Conservation (phyloP, 345 rosid genomes). For the Arabidopsis suecica region DNA sequence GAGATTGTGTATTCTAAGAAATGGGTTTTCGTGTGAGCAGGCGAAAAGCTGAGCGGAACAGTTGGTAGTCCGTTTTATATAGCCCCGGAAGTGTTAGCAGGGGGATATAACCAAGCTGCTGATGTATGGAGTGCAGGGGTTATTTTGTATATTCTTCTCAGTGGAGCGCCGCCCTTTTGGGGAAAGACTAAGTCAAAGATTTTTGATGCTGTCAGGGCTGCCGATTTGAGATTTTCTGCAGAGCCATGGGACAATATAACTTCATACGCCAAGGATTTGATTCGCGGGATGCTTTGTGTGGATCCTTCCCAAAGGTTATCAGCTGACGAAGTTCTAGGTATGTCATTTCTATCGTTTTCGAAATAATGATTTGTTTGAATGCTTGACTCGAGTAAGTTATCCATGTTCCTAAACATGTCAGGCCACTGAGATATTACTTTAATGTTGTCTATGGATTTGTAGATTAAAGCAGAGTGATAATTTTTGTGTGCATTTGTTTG, state of each 20-base stretch:
- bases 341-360: constrained; percentile 1
- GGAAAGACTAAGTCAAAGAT: constrained; percentile 84
- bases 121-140: constrained; percentile 90
- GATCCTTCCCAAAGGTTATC: constrained; percentile 76
- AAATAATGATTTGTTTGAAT: constrained; percentile 1
- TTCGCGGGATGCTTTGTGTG: constrained; percentile 70
- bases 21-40: constrained; percentile 45
- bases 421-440: background rate
- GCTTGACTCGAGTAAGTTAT: background rate
- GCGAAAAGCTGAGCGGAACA: constrained; percentile 62
- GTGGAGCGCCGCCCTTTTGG: constrained; percentile 79
- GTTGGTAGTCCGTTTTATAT: constrained; percentile 82
- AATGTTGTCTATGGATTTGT: background rate
- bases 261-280: constrained; percentile 64
- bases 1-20: constrained; percentile 23
- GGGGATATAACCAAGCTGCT: constrained; percentile 75
- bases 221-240: constrained; percentile 68
- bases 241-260: constrained; percentile 76
- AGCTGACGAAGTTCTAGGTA: constrained; percentile 72
- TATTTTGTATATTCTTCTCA: constrained; percentile 67
- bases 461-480: background rate
- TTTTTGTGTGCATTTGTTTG: constrained; percentile 18
- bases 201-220: constrained; percentile 84
- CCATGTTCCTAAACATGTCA: background rate
- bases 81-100: constrained; percentile 74